Conservation (phyloP, 495 filamentous ascomycete species). For the Aspergillus cavernicola region DNA sequence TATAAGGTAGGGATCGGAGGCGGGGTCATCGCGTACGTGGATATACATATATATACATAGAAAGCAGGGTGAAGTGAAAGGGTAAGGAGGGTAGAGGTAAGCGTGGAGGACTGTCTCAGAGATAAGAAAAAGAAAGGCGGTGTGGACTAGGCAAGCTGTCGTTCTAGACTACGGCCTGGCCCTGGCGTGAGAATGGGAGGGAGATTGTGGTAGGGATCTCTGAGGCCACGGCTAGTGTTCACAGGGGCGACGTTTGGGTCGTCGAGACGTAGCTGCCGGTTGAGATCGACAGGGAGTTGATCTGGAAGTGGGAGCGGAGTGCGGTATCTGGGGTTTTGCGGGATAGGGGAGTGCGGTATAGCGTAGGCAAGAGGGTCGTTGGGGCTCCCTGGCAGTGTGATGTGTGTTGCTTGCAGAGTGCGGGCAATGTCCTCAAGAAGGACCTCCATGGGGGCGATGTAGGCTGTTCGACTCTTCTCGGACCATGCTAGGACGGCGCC, state of each 20-base stretch:
- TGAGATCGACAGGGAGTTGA: constrained; percentile 37
- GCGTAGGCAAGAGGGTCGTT: constrained; percentile 26
- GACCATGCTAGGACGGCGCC: constrained; percentile 90
- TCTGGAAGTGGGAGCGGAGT: constrained; percentile 21
- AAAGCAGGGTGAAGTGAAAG: background rate
- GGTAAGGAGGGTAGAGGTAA: background rate
- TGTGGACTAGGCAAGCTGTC: constrained; percentile 36
- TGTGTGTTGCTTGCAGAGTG: constrained; percentile 52
- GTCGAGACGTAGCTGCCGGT: constrained; percentile 21
- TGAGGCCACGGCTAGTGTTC: constrained; percentile 20
- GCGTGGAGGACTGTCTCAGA: constrained; percentile 1
- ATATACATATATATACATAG: background rate
- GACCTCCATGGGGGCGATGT: constrained; percentile 93
- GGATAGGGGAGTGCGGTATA: constrained; percentile 18
- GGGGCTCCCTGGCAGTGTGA: constrained; percentile 37
- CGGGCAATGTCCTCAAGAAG: constrained; percentile 79
- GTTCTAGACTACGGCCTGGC: constrained; percentile 34
- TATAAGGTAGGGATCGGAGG: background rate
- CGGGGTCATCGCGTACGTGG: background rate
- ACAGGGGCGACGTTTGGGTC: constrained; percentile 18
- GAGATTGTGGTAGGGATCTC: constrained; percentile 26
- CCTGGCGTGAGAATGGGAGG: constrained; percentile 33
- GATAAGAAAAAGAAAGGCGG: background rate
- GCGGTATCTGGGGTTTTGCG: constrained; percentile 20
- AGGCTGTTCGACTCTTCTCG: constrained; percentile 67